Evolutionary conservation across 2,329 filamentous ascomycete species (phyloP), one percentile per base, ranked within the genome.

Genomic region (Scytalidium sp.): DNA sequence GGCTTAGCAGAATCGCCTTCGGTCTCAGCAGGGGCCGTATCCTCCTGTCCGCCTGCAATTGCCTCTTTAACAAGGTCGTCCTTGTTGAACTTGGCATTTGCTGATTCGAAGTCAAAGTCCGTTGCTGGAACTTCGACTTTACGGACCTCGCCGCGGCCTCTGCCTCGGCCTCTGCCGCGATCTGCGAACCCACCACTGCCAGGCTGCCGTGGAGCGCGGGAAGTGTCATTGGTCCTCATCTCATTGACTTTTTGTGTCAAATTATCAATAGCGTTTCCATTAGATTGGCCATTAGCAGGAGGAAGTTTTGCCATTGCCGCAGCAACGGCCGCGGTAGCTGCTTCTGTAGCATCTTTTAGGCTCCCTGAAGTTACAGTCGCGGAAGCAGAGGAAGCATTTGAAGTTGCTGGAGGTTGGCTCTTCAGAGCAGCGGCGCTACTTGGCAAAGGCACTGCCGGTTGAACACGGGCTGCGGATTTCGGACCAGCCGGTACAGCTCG

Each of bases 61-160:
- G 89, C 91, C 68, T 97, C 90, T 72, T 96, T 96, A 36, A 89
- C 87, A 42, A 88, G 68, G 59, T 93, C 88, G 60, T 90, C 84
- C 72, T 95, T 79, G 74, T 90, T 93, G 74, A 95, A 95, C 67
- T 92, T 94, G 44, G 88, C 88, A 65, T 96, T 96, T 22, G 88
- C 79, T 15, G 80, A 81, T 59, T 87, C 88, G 64, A 99, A 99
- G 64, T 99, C 93, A 61, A 92, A 99, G 64, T 97, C 94, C 1
- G 89, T 85, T 43, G 87, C 82, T 0, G 94, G 94, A 2, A 99
- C 89, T 47, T 96, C 92, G 25, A 97, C 83, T 71, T 90, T 94
- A 59, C 78, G 74, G 44, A 77, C 72, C 51, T 73, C 48, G 67
- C 68, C 29, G 39, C 62, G 60, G 41, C 64, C 71, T 41, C 72